Evolutionary conservation across 2,329 filamentous ascomycete genomes (phyloP), one percentile per base, ranked within the genome.

Genomic region (Pseudocercospora eumusae): DNA sequence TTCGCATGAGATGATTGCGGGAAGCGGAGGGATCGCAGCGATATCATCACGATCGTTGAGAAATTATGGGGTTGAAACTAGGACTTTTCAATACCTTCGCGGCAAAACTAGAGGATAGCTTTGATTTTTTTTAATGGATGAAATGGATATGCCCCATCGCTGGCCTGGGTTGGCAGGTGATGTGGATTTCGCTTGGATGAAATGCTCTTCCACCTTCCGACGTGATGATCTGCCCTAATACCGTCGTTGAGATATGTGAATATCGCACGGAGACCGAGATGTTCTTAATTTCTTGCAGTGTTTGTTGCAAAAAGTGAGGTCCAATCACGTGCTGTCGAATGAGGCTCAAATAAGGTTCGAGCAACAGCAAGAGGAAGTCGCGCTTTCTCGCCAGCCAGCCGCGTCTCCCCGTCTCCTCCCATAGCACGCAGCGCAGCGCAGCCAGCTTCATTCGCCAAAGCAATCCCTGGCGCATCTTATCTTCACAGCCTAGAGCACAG

Each of bases 1-100:
- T 54, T 54, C 50, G 50, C 50, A 54, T 54, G 50, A 54, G 28
- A 18, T 31, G 27, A 54, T 21, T 28, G 47, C 47, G 50, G 50
- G 50, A 54, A 54, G 50, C 50, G 50, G 50, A 27, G 47, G n/a
- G 18, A 31, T 54, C 28, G 50, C 28, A 54, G 50, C 50, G 28
- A 54, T 18, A 47, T 50, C 33, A 36, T 36, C 27, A 54, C 50
- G 50, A 28, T 54, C 50, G 50, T 54, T 54, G 9, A 25, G 25
- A 52, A 52, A 21, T 47, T 47, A 47, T 23, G 18, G 44, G 18
- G 21, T 25, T 54, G 15, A 28, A n/a, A 54, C 23, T 18, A 28
- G 31, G 23, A 18, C 36, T 10, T 15, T 33, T n/a, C 21, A 13
- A 20, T 54, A 36, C 27, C 50, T 54, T 54, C 28, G 23, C 25